A percentile compares a stretch with the other conserved stretches of the same genome.
phyloP scores from a whole-genome alignment of 345 rosid species.

The Eucalyptus guilfoylei region DNA sequence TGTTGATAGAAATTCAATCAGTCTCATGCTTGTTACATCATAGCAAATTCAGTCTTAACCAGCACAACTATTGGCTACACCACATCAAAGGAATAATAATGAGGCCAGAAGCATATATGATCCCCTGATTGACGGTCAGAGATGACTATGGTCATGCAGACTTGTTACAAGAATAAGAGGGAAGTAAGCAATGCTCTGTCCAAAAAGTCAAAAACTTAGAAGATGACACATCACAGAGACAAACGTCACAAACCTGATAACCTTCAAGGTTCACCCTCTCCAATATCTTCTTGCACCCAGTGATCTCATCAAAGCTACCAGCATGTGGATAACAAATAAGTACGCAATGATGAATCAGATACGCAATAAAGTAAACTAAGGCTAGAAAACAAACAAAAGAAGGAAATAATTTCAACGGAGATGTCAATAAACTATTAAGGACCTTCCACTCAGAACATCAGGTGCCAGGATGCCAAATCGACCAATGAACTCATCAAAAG shows the following conservation, averaged over 20 bases:
- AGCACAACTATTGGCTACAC: neutral
- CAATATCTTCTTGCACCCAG: constrained; percentile 70
- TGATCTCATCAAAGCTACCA: constrained; percentile 52
- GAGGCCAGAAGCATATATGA: neutral
- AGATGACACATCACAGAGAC: neutral
- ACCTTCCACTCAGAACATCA: constrained; percentile 48
- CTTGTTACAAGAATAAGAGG: neutral
- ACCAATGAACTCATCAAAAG: constrained; percentile 54
- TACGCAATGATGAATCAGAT: neutral
- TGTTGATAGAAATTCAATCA: neutral
- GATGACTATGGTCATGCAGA: neutral
- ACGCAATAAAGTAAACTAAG: neutral
- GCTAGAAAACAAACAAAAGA: neutral
- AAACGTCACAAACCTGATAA: constrained; percentile 47
- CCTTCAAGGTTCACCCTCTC: constrained; percentile 71
- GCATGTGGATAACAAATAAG: neutral
- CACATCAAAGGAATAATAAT: neutral
- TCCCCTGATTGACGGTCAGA: neutral
- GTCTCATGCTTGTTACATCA: neutral
- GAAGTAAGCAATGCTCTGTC: neutral
- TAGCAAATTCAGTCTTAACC: neutral
- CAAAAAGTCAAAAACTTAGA: neutral
- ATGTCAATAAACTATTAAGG: neutral
- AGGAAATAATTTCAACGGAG: neutral
- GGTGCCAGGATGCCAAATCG: constrained; percentile 69